phyloP scores from a whole-genome alignment of 1,139 yeast genomes.

The Debaryomyces fabryi region DNA sequence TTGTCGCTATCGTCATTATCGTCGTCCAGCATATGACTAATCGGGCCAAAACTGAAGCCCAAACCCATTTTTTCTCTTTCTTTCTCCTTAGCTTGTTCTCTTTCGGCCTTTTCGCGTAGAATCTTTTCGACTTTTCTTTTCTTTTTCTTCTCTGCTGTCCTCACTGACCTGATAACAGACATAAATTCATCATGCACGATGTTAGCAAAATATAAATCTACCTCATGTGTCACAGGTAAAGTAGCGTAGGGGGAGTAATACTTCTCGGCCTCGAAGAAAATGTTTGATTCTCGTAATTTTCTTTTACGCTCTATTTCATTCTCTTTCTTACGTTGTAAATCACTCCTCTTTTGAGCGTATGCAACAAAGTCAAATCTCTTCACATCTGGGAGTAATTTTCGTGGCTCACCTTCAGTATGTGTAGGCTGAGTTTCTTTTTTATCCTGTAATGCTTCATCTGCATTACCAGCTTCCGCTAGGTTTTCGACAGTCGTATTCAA shows the following conservation, averaged over 20 bases:
- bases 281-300: slow-evolving; percentile 33
- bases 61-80: slow-evolving; percentile 28
- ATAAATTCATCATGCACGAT: slow-evolving; percentile 38
- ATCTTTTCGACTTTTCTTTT: slow-evolving; percentile 24
- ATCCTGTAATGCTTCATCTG: background rate
- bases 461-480: background rate
- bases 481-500: slow-evolving; percentile 12
- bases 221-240: slow-evolving; percentile 26
- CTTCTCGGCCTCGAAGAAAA: slow-evolving; percentile 49
- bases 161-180: slow-evolving; percentile 37
- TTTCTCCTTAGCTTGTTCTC: slow-evolving; percentile 23
- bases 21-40: slow-evolving; percentile 26
- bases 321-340: slow-evolving; percentile 23
- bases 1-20: slow-evolving; percentile 23
- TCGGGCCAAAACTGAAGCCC: slow-evolving; percentile 34
- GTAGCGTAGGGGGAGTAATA: slow-evolving; percentile 44
- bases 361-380: slow-evolving; percentile 55
- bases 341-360: slow-evolving; percentile 53
- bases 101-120: slow-evolving; percentile 23
- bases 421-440: background rate
- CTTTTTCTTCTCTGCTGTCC: slow-evolving; percentile 35
- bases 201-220: slow-evolving; percentile 26
- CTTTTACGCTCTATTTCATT: slow-evolving; percentile 23
- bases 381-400: slow-evolving; percentile 3
- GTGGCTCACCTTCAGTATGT: slow-evolving; percentile 15